Conservation (phyloP, 768 basidiomycete species). For the Xerocomellus amylosporus region DNA sequence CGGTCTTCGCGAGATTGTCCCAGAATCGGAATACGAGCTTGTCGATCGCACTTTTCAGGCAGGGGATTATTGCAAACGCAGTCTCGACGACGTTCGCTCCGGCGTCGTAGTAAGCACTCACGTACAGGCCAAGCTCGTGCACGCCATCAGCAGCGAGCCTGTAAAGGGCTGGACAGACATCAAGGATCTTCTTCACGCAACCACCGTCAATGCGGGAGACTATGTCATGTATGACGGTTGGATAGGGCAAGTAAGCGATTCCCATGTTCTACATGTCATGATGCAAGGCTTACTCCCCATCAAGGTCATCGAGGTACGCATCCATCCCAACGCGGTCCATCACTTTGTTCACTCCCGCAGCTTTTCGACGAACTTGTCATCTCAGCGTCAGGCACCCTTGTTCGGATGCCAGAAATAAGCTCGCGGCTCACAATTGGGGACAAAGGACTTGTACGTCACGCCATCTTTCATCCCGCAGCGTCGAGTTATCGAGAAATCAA, state of each 20-base stretch:
- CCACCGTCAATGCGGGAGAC: constrained; percentile 72
- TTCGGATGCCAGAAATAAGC: constrained; percentile 73
- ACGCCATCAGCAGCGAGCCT: constrained; percentile 63
- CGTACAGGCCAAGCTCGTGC: constrained; percentile 65
- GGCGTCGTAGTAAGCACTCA: constrained; percentile 69
- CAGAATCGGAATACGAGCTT: constrained; percentile 64
- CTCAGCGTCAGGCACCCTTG: constrained; percentile 63
- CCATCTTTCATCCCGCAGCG: background rate
- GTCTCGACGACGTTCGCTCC: constrained; percentile 67
- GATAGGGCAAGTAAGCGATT: constrained; percentile 76
- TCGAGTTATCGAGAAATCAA: constrained; percentile 1
- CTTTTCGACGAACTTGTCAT: constrained; percentile 81
- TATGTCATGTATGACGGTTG: constrained; percentile 82
- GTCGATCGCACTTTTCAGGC: constrained; percentile 74
- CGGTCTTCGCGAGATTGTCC: constrained; percentile 62
- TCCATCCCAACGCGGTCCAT: background rate
- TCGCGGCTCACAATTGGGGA: constrained; percentile 76
- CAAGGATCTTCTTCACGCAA: constrained; percentile 54
- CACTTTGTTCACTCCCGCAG: constrained; percentile 38
- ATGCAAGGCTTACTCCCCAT: constrained; percentile 12
- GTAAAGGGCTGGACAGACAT: constrained; percentile 62
- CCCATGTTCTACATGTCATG: constrained; percentile 5
- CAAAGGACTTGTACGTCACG: constrained; percentile 57
- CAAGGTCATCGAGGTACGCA: constrained; percentile 73
- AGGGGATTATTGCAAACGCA: constrained; percentile 82